phyloP scores from a whole-genome alignment of 306 rosid species.

The Rubus idaeus region DNA sequence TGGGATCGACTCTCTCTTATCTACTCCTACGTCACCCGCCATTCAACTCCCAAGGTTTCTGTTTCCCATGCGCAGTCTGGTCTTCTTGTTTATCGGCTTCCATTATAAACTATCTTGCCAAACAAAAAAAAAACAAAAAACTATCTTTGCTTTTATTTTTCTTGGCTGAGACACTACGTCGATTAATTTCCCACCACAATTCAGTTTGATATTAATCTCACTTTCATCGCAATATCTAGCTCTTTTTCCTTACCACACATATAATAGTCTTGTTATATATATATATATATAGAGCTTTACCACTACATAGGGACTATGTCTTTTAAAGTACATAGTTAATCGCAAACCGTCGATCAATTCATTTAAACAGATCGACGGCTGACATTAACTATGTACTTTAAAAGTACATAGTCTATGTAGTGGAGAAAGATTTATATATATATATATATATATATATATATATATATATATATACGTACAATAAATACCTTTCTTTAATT shows the following conservation, averaged over 20 bases:
- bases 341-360: no score
- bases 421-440: no score
- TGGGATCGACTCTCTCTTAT: background rate
- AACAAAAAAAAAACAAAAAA: no score
- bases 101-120: background rate
- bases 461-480: background rate
- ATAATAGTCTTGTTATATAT: no score
- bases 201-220: background rate
- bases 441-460: no score
- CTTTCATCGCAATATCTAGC: background rate
- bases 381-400: no score
- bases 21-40: background rate
- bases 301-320: no score
- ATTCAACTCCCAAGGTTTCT: background rate
- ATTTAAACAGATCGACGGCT: no score
- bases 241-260: background rate
- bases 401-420: no score
- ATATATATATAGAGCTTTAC: no score
- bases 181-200: slow-evolving; percentile 11
- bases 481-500: background rate
- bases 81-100: background rate
- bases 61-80: background rate
- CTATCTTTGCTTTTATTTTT: no score
- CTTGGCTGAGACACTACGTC: background rate
- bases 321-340: no score